Evolutionary conservation across 2,329 filamentous ascomycete genomes (phyloP).

Genomic region (Fusarium subtropicale): DNA sequence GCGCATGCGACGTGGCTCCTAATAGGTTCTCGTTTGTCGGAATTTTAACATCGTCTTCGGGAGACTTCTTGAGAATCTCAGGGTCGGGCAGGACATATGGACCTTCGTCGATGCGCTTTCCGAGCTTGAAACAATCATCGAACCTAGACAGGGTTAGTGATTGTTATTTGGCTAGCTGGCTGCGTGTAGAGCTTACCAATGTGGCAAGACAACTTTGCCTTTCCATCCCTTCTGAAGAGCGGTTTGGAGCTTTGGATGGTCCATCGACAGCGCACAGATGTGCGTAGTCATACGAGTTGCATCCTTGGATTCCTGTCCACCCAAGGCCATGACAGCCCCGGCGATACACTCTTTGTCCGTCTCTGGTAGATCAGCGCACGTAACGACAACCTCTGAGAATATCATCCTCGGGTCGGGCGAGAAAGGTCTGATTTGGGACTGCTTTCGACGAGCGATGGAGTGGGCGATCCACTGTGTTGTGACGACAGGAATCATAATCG

Average conservation of each 20-base stretch:
- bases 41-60: slow-evolving; percentile 67
- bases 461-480: slow-evolving; percentile 82
- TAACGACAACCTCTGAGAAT: slow-evolving; percentile 85
- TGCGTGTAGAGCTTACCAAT: slow-evolving; percentile 72
- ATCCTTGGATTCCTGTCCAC: slow-evolving; percentile 80
- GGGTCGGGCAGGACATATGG: slow-evolving; percentile 90
- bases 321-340: slow-evolving; percentile 88
- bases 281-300: slow-evolving; percentile 85
- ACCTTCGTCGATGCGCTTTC: slow-evolving; percentile 87
- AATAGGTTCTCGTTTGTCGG: slow-evolving; percentile 70
- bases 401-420: slow-evolving; percentile 93
- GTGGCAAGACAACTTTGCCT: slow-evolving; percentile 88
- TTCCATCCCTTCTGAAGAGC: slow-evolving; percentile 74
- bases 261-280: slow-evolving; percentile 82
- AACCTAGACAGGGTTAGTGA: slow-evolving; percentile 70
- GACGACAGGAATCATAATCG: slow-evolving; percentile 85
- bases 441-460: slow-evolving; percentile 75
- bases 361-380: slow-evolving; percentile 84
- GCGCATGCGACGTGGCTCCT: slow-evolving; percentile 70
- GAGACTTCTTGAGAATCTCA: slow-evolving; percentile 75
- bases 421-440: slow-evolving; percentile 83
- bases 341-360: slow-evolving; percentile 93
- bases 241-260: slow-evolving; percentile 76
- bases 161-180: neutral
- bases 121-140: slow-evolving; percentile 93